Evolutionary conservation across 805 yeast species (phyloP).

Genomic region (Hermanozyma aechmeae): DNA sequence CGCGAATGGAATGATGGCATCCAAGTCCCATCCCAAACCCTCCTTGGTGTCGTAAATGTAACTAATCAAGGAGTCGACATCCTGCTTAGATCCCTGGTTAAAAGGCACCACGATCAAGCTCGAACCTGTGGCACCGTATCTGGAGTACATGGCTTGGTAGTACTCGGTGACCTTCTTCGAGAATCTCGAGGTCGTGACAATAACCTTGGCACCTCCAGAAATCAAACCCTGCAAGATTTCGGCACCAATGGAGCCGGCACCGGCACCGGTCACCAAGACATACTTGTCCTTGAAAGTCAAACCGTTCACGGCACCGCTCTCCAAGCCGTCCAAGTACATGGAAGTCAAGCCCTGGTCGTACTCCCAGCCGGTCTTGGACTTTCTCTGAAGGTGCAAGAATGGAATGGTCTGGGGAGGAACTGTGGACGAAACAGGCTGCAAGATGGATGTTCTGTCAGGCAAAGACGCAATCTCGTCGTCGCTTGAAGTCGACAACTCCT

Average conservation of each 20-base stretch:
- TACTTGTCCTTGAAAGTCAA: slow-evolving; percentile 80
- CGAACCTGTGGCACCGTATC: slow-evolving; percentile 88
- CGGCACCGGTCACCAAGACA: slow-evolving; percentile 95
- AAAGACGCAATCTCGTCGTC: slow-evolving; percentile 83
- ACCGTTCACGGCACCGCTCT: slow-evolving; percentile 91
- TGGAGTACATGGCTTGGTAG: slow-evolving; percentile 88
- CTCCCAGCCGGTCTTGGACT: slow-evolving; percentile 69
- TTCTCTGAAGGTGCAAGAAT: slow-evolving; percentile 85
- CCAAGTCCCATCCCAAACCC: slow-evolving; percentile 97
- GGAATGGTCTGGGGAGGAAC: slow-evolving; percentile 84
- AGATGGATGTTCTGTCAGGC: slow-evolving; percentile 59
- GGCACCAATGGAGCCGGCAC: slow-evolving; percentile 98
- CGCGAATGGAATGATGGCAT: slow-evolving; percentile 93
- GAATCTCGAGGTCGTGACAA: slow-evolving; percentile 94
- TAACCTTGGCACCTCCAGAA: slow-evolving; percentile 96
- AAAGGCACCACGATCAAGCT: slow-evolving; percentile 94
- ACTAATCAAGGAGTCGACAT: slow-evolving; percentile 75
- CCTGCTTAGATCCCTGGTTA: slow-evolving; percentile 95
- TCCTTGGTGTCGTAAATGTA: slow-evolving; percentile 85
- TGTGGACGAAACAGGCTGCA: slow-evolving; percentile 63
- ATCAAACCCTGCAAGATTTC: slow-evolving; percentile 90
- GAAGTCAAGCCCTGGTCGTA: slow-evolving; percentile 76
- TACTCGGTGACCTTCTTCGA: slow-evolving; percentile 91
- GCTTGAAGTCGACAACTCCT: slow-evolving; percentile 19
- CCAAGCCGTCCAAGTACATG: slow-evolving; percentile 79